Percentiles rank a stretch among this genome's conserved stretches.
phyloP scores from a whole-genome alignment of 306 rosid genomes.

The Casuarina cunninghamiana region DNA sequence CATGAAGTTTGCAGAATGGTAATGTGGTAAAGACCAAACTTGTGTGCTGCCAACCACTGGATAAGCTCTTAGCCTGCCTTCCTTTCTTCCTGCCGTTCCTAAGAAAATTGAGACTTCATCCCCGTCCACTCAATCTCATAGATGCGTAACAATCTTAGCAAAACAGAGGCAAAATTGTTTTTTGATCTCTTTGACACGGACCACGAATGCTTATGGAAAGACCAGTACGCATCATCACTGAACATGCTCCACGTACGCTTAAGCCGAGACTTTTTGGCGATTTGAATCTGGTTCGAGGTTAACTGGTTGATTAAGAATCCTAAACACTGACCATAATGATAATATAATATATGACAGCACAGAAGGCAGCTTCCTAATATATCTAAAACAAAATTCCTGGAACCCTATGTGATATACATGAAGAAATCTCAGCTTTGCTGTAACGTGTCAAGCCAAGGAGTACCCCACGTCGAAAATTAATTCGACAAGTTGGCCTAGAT shows the following conservation, averaged over 20 bases:
- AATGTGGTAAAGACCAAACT: background rate
- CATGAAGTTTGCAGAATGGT: background rate
- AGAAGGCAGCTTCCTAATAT: background rate
- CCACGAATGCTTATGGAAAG: conserved; percentile 9
- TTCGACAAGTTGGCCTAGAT: conserved; percentile 16
- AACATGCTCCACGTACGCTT: conserved; percentile 15
- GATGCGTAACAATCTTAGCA: conserved; percentile 29
- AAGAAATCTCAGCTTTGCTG: background rate
- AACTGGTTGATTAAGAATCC: background rate
- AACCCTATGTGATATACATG: background rate
- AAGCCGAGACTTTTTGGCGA: conserved; percentile 9
- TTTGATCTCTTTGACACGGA: conserved; percentile 35
- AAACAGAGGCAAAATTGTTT: conserved; percentile 25
- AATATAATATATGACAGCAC: background rate
- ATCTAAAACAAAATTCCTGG: too few species aligned
- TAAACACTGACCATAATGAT: background rate
- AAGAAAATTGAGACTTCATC: background rate
- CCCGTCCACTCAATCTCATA: background rate
- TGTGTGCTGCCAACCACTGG: background rate
- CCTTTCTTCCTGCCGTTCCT: background rate
- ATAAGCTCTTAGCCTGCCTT: background rate
- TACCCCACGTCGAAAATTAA: conserved; percentile 9
- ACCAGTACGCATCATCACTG: conserved; percentile 18
- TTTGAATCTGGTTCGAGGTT: background rate
- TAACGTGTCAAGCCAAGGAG: conserved; percentile 8